Evolutionary conservation across 371 early-diverging fungal genomes (phyloP), one percentile per base, ranked within the genome.

Genomic region (Catenaria anguillulae): DNA sequence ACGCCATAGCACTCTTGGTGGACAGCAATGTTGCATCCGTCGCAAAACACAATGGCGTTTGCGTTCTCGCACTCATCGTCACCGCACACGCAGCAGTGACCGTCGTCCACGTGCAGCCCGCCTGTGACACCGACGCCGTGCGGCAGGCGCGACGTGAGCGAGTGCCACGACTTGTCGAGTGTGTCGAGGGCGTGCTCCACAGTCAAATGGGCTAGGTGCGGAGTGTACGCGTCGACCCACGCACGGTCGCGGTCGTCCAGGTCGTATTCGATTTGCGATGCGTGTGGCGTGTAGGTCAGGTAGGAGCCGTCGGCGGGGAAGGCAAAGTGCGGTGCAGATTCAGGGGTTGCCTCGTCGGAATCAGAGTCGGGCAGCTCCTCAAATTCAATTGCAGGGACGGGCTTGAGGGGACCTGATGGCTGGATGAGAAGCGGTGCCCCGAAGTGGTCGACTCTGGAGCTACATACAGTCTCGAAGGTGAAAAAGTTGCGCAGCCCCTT

Each of bases 1-100:
- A 98, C 87, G n/a, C 99, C 99, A 71, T 99, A 99, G 71, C 99
- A 98, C 68, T 94, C 96, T 86, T 99, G 98, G 75, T 99, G 99
- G 4, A 98, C 99, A 8, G 96, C 97, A 42, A 99, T 67, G 71
- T 99, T 94, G 73, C 99, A 99, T 0, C 99, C 96, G 73, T 99
- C 98, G 75, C 99, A 99, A 68, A 94, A 98, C 2, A 98, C 97
- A 62, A 99, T 97, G 0, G 92, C 95, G 70, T 99, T 98, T 67
- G 88, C 86, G 69, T 93, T 96, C 73, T 95, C 96, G 68, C 87
- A 86, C 72, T 97, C 97, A 6, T 88, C 88, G 65, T 94, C 92
- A 63, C 90, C 90, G 74, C 99, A 99, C 13, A 99, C 85, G 1
- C 86, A 87, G 70, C 98, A 50, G 31, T 50, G 24, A 31, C 52